Evolutionary conservation across 164 flowering plant genomes (phyloP), one percentile per base, ranked within the genome.

Genomic region (Amborella trichopoda): DNA sequence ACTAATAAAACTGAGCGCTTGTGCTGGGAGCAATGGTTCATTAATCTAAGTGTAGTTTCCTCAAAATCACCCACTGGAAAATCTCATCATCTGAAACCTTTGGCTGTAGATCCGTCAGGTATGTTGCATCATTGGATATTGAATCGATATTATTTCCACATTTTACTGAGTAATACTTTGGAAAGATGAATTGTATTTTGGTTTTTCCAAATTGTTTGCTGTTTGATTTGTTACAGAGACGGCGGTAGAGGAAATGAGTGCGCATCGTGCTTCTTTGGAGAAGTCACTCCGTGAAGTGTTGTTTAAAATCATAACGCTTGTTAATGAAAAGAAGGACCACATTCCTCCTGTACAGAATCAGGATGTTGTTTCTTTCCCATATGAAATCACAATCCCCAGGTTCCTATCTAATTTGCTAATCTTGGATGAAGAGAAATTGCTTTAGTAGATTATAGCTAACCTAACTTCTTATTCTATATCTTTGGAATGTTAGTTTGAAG

Each of bases 11-110:
- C 54, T 45, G 96, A 91, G 52, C 91, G 94, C 55, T 59, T 66
- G 38, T 77, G 74, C 59, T 91, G 99, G 96, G 99, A 91, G 58
- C 93, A 91, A 23, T 91, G 98, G 98, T 70, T 76, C 56, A 67
- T 91, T 58, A 81, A 87, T 67, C 49, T 91, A 68, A 80, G 74
- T 67, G 96, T 91, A 26, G 69, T 70, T 8, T 73, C 70, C 40
- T 62, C 67, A 12, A 90, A 73, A 62, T 30, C 73, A 58, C 81
- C 68, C 62, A 64, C 77, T 36, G 45, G 77, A 58, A 90, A 83
- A 66, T 73, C 80, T 53, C 81, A 74, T 58, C 77, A 75, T 64
- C 62, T 89, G 19, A 90, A 90, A 78, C 53, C 14, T 37, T 21
- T 69, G 49, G 61, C 71, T 5, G 61, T 77, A 48, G 88, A 80